A percentile compares a stretch with the other conserved stretches of the same genome.
These are phyloP conservation scores for Metarhizium humberi DNA, from an alignment of 2,329 filamentous ascomycete genomes.

Conservation along the genomic window DNA sequence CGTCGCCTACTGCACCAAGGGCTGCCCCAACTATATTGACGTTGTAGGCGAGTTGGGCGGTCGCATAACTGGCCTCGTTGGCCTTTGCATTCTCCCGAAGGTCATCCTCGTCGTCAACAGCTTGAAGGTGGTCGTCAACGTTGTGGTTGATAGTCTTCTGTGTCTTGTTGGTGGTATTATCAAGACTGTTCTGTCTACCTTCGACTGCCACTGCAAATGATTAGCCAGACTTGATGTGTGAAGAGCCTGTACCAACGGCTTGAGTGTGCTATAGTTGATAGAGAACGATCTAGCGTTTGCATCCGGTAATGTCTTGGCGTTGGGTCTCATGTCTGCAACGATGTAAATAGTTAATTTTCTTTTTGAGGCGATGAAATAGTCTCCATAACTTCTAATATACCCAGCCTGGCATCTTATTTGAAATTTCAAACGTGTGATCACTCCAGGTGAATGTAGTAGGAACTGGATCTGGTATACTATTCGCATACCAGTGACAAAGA, in stretches of 20 bases:
- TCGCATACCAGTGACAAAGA: no score
- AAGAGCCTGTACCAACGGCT: not conserved
- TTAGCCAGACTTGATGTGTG: not conserved
- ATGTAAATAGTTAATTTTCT: slow-evolving; percentile 7
- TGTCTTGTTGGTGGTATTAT: slow-evolving; percentile 23
- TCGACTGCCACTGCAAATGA: slow-evolving; percentile 24
- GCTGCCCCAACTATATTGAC: slow-evolving; percentile 29
- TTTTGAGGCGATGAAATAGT: not conserved
- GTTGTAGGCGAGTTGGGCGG: slow-evolving; percentile 14
- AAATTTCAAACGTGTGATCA: no score
- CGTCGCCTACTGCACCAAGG: slow-evolving; percentile 27
- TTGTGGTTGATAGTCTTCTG: slow-evolving; percentile 21
- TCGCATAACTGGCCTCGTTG: slow-evolving; percentile 18
- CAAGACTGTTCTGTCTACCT: slow-evolving; percentile 18
- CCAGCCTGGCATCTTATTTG: not conserved
- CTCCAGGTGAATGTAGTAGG: no score
- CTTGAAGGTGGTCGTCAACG: slow-evolving; percentile 14
- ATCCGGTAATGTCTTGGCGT: slow-evolving; percentile 2
- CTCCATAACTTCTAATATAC: not conserved
- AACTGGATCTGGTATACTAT: no score
- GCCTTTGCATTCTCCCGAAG: slow-evolving; percentile 24
- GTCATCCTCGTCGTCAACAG: slow-evolving; percentile 18
- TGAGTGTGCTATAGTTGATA: not conserved
- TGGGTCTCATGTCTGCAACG: slow-evolving; percentile 5
- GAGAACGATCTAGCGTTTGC: slow-evolving; percentile 2